phyloP scores from a whole-genome alignment of 352 stramenopile species.

The Phytopythium cucurbitacearum region DNA sequence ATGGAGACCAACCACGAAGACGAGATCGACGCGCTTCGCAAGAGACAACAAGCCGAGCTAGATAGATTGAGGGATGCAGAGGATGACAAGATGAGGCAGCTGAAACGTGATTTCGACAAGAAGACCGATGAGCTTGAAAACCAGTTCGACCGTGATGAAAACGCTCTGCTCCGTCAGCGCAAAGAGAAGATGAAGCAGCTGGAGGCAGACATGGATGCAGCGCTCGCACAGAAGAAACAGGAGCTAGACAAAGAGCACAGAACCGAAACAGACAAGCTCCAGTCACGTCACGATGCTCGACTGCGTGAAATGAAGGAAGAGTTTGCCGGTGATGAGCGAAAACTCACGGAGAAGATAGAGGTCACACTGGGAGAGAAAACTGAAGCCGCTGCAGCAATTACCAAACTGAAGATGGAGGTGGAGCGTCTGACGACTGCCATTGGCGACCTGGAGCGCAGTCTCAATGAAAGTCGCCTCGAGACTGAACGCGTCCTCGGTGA shows the following conservation, averaged over 20 bases:
- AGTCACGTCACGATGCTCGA: slow-evolving; percentile 33
- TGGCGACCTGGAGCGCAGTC: slow-evolving; percentile 13
- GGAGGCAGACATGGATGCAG: slow-evolving; percentile 41
- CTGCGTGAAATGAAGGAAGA: slow-evolving; percentile 39
- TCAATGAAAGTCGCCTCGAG: slow-evolving; percentile 12
- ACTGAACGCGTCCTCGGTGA: slow-evolving; percentile 9
- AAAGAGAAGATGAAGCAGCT: slow-evolving; percentile 69
- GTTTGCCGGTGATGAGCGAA: slow-evolving; percentile 27
- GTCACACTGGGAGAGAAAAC: slow-evolving; percentile 21
- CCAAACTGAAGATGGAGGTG: slow-evolving; percentile 25
- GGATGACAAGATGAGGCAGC: slow-evolving; percentile 52
- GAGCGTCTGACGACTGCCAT: slow-evolving; percentile 15
- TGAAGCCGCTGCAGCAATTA: slow-evolving; percentile 9
- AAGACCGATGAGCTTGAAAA: slow-evolving; percentile 66
- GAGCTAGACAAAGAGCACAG: slow-evolving; percentile 56
- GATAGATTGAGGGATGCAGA: slow-evolving; percentile 55
- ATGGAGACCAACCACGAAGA: slow-evolving; percentile 35
- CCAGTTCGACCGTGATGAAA: slow-evolving; percentile 64
- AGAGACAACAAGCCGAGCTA: slow-evolving; percentile 42
- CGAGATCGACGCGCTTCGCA: slow-evolving; percentile 26
- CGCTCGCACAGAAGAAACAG: slow-evolving; percentile 40
- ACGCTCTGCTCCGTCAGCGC: slow-evolving; percentile 32
- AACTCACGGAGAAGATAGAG: slow-evolving; percentile 29
- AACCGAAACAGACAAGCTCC: slow-evolving; percentile 34
- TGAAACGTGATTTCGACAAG: slow-evolving; percentile 60